Conservation (phyloP, 2,329 filamentous ascomycete genomes). For the Cercospora sp. region DNA sequence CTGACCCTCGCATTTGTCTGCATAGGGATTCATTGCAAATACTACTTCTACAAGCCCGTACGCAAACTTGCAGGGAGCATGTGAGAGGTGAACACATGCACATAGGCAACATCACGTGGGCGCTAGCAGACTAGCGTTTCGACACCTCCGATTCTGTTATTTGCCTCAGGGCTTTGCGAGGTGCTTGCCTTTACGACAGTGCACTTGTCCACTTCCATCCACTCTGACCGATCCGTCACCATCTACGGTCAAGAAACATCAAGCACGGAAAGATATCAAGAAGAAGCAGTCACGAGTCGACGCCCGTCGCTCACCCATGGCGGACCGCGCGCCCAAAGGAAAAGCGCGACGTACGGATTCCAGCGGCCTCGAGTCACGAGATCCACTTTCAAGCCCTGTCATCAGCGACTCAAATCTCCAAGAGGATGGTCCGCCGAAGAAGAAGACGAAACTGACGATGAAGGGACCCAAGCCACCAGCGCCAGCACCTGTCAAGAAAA, state of each 20-base stretch:
- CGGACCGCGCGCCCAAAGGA: slow-evolving; percentile 2
- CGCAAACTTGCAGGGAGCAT: not conserved
- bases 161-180: slow-evolving; percentile 2
- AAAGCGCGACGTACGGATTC: slow-evolving; percentile 10
- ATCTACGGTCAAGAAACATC: not conserved
- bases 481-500: not conserved
- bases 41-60: not conserved
- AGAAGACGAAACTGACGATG: slow-evolving; percentile 31
- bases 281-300: slow-evolving; percentile 31
- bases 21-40: not conserved
- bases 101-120: not conserved
- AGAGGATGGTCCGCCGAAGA: slow-evolving; percentile 27
- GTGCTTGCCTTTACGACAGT: not conserved
- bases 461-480: slow-evolving; percentile 22
- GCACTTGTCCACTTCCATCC: not conserved
- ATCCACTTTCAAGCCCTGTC: slow-evolving; percentile 5
- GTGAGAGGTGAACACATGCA: slow-evolving; percentile 1
- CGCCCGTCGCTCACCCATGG: slow-evolving; percentile 29
- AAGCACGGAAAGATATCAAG: slow-evolving; percentile 18
- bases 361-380: not conserved
- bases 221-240: not conserved
- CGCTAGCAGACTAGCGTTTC: slow-evolving; percentile 5
- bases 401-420: slow-evolving; percentile 19
- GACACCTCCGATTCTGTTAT: slow-evolving; percentile 5
- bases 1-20: not conserved